phyloP scores from a whole-genome alignment of 192 early-diverging fungal genomes.

The Gryganskiella cystojenkinii region DNA sequence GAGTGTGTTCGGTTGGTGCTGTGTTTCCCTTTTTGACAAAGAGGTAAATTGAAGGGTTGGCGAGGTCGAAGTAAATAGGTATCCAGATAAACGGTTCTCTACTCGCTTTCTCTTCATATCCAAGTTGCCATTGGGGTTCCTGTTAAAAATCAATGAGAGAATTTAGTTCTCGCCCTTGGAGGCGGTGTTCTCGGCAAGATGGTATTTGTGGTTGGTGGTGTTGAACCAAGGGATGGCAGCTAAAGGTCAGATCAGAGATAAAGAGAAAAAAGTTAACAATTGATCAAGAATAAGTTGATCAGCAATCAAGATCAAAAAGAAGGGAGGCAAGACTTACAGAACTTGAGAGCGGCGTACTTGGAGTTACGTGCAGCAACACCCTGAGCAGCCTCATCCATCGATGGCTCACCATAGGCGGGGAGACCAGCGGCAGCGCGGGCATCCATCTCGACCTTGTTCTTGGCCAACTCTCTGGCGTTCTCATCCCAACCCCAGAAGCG shows the following conservation, averaged over 20 bases:
- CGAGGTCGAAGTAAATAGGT: too few relatives aligned
- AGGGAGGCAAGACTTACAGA: conserved; percentile 52
- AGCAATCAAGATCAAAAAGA: background rate
- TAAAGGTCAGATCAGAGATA: conserved; percentile 15
- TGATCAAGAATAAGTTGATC: background rate
- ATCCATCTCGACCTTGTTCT: conserved; percentile 71
- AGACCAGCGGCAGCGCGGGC: conserved; percentile 73
- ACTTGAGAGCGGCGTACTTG: conserved; percentile 72
- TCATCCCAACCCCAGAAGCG: conserved; percentile 95
- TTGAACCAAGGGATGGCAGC: conserved; percentile 80
- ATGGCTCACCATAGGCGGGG: conserved; percentile 70
- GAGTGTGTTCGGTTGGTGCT: too few relatives aligned
- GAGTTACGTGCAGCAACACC: conserved; percentile 72
- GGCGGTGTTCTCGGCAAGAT: conserved; percentile 64
- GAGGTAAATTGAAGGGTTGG: too few relatives aligned
- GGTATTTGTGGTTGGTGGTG: conserved; percentile 81
- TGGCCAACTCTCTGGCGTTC: conserved; percentile 83
- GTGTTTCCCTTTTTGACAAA: too few relatives aligned
- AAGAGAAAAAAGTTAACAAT: conserved; percentile 1
- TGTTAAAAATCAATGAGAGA: background rate
- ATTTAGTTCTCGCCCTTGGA: conserved; percentile 33
- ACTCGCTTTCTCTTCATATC: too few relatives aligned
- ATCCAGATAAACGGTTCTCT: too few relatives aligned
- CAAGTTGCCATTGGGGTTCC: background rate
- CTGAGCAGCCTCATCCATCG: conserved; percentile 67